Evolutionary conservation across 805 yeast genomes (phyloP).

Genomic region (Barnettozyma siamensis): DNA sequence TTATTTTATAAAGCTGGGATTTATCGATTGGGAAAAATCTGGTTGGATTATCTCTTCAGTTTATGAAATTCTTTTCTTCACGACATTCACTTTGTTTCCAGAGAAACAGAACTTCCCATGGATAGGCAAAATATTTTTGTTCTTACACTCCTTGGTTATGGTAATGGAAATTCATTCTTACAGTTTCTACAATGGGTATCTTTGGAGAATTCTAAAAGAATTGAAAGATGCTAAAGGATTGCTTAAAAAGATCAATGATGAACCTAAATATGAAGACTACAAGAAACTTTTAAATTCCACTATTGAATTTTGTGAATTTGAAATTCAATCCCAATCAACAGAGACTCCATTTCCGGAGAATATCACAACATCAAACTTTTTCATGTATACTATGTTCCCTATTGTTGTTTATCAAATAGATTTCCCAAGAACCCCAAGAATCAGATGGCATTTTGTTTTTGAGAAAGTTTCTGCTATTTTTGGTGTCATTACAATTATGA

Average conservation of each 20-base stretch:
- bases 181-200: slow-evolving; percentile 85
- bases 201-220: slow-evolving; percentile 61
- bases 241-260: slow-evolving; percentile 33
- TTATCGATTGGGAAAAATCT: slow-evolving; percentile 50
- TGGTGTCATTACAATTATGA: slow-evolving; percentile 82
- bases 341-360: slow-evolving; percentile 60
- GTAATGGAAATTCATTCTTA: slow-evolving; percentile 96
- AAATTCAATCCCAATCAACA: slow-evolving; percentile 53
- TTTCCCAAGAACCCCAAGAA: slow-evolving; percentile 67
- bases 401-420: slow-evolving; percentile 78
- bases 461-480: slow-evolving; percentile 75
- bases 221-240: slow-evolving; percentile 42
- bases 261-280: slow-evolving; percentile 16
- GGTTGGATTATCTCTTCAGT: slow-evolving; percentile 63
- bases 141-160: slow-evolving; percentile 78
- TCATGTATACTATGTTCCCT: slow-evolving; percentile 82
- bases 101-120: slow-evolving; percentile 63
- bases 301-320: slow-evolving; percentile 65
- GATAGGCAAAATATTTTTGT: slow-evolving; percentile 83
- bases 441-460: slow-evolving; percentile 64
- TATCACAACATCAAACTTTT: slow-evolving; percentile 58
- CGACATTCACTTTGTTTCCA: slow-evolving; percentile 51
- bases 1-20: slow-evolving; percentile 36
- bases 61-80: slow-evolving; percentile 49
- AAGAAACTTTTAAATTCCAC: slow-evolving; percentile 37